Conservation (phyloP, 2,329 filamentous ascomycete genomes). For the Pseudocercospora eumusae region DNA sequence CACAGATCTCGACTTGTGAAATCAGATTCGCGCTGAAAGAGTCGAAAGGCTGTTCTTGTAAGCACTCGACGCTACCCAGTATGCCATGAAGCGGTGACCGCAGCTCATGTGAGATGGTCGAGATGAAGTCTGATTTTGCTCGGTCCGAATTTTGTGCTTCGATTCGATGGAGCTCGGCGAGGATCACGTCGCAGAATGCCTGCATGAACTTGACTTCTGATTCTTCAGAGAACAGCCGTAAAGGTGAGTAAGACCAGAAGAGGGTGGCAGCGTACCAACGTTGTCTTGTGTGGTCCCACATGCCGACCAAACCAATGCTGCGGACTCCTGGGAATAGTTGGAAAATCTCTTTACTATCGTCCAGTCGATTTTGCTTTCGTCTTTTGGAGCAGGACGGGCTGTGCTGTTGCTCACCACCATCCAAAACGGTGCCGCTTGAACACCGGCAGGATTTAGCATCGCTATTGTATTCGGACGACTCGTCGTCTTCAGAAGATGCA, state of each 20-base stretch:
- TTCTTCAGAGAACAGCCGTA: constrained; percentile 46
- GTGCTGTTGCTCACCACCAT: constrained; percentile 16
- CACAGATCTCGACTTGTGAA: constrained; percentile 54
- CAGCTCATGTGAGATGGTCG: constrained; percentile 56
- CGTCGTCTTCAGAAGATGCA: constrained; percentile 35
- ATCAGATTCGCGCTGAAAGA: constrained; percentile 47
- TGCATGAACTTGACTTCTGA: constrained; percentile 44
- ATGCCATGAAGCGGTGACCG: constrained; percentile 52
- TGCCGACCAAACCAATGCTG: constrained; percentile 53
- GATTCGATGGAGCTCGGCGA: constrained; percentile 45
- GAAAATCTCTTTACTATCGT: constrained; percentile 37
- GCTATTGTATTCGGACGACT: constrained; percentile 29
- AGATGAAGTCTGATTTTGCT: constrained; percentile 56
- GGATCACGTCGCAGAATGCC: constrained; percentile 48
- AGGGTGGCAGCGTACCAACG: constrained; percentile 40
- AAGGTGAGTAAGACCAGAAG: constrained; percentile 50
- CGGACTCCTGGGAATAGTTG: constrained; percentile 48
- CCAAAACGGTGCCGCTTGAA: neutral
- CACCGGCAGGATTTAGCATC: constrained; percentile 22
- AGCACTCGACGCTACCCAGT: constrained; percentile 53
- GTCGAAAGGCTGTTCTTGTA: constrained; percentile 48
- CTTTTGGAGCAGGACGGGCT: constrained; percentile 23
- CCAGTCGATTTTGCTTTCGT: constrained; percentile 29
- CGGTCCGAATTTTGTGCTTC: constrained; percentile 46
- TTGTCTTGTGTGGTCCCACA: constrained; percentile 52